phyloP scores from a whole-genome alignment of 2,329 filamentous ascomycete genomes.

The Stagonosporopsis rhizophila region DNA sequence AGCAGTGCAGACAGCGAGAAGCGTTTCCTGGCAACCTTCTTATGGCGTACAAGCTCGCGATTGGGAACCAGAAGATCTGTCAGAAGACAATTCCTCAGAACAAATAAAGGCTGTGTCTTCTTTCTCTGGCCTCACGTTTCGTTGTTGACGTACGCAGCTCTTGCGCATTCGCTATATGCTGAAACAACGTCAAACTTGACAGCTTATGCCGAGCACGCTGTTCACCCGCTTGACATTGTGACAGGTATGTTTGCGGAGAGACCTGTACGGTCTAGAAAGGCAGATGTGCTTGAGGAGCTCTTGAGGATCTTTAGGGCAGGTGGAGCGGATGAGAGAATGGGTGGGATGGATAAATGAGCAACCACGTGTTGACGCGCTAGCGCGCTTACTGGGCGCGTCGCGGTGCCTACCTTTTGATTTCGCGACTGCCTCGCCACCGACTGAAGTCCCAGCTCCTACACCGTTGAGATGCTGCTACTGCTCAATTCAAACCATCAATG shows the following conservation, averaged over 20 bases:
- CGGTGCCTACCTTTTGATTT: neutral
- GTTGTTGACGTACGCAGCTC: neutral
- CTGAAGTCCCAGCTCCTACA: neutral
- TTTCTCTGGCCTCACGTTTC: neutral
- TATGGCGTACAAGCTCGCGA: neutral
- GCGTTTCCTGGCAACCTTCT: neutral
- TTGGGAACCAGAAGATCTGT: neutral
- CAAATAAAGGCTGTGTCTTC: neutral
- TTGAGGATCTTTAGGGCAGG: no score
- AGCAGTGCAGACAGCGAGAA: neutral
- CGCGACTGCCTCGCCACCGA: slow-evolving; percentile 1
- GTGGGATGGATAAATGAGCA: neutral
- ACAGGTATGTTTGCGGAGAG: neutral
- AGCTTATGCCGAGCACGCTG: slow-evolving; percentile 3
- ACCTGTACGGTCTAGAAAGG: neutral
- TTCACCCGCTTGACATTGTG: neutral
- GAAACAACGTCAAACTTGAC: slow-evolving; percentile 17
- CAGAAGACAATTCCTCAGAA: neutral
- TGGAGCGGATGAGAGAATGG: no score
- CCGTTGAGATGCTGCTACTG: slow-evolving; percentile 1
- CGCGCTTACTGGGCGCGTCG: slow-evolving; percentile 3
- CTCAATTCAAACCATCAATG: neutral
- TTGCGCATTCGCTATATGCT: neutral
- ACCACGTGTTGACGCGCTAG: slow-evolving; percentile 7
- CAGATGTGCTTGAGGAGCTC: neutral